Conservation (phyloP, 2,329 filamentous ascomycete genomes). For the Xylariaceae sp. region DNA sequence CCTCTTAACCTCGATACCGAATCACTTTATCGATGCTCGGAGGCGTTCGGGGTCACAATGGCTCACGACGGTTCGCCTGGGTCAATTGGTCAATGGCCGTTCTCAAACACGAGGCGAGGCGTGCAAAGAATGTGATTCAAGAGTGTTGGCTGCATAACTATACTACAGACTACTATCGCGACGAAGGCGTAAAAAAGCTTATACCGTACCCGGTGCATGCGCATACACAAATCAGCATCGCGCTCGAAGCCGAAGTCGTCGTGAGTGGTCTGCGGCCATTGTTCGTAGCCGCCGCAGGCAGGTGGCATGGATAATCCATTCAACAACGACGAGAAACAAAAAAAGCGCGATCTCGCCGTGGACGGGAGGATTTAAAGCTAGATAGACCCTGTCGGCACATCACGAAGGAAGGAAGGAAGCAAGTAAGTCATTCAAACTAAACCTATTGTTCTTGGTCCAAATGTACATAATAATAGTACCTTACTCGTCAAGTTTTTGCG, state of each 20-base stretch:
- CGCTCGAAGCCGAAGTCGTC: constrained; percentile 20
- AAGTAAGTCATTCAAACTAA: not conserved
- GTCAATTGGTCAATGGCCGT: constrained; percentile 22
- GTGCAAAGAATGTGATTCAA: constrained; percentile 15
- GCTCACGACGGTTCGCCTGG: constrained; percentile 5
- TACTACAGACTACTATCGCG: constrained; percentile 4
- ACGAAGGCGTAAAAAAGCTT: constrained; percentile 2
- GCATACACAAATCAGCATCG: constrained; percentile 19
- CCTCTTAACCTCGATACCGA: constrained; percentile 10
- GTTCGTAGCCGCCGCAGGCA: constrained; percentile 15
- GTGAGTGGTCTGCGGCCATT: constrained; percentile 17
- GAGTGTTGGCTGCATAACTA: constrained; percentile 19
- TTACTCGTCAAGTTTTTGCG: not conserved
- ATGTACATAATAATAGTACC: not conserved
- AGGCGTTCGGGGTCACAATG: constrained; percentile 3
- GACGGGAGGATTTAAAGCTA: constrained; percentile 3
- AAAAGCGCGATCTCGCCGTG: constrained; percentile 8
- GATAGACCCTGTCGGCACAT: constrained; percentile 4
- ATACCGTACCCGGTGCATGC: constrained; percentile 8
- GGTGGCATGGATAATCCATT: no score
- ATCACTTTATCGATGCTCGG: constrained; percentile 4
- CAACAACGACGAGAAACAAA: no score
- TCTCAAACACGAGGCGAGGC: constrained; percentile 11
- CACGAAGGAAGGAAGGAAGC: constrained; percentile 8
- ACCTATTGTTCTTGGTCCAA: not conserved